Evolutionary conservation across 805 yeast species (phyloP), one percentile per base, ranked within the genome.

Genomic region (Tetrapisispora taiwanensis): DNA sequence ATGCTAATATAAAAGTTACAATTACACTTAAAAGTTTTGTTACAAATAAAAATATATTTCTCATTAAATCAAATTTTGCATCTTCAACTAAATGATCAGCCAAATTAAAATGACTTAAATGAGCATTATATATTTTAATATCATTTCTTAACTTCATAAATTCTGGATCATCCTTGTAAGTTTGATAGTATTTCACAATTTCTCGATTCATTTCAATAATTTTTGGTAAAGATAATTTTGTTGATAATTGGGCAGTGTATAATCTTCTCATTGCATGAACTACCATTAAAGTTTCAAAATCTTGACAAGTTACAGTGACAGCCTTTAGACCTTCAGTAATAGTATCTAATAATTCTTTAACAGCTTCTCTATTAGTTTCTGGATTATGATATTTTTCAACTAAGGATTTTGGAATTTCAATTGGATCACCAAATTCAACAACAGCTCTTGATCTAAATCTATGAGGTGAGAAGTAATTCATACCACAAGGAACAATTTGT

Each of bases 391-490:
- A 89, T 61, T 74, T 76, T 17, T 70, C 73, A 5, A 87, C 84
- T 44, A 86, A 67, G 32, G 74, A 76, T 19, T 66, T 64, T 3
- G 75, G 63, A 31, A 92, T 79, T 41, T 76, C 81, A 45, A 89
- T 76, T 7, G 96, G 95, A 45, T 78, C 73, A 14, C 98, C 98
- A 66, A 89, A 90, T 65, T 90, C 98, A 39, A 92, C 75, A 15
- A 90, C 95, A 2, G 96, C 97, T 54, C 98, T 75, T 7, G 95
- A 86, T 63, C 98, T 75, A 67, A 92, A 90, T 61, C 85, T 88
- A 67, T 90, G 95, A 5, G 96, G 90, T 58, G 86, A 95, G 74
- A 90, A 90, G 65, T 90, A 90, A 65, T 90, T 90, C 90, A 92
- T 82, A 35, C 98, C 98, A 60, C 95, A 88, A 4, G 97, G 97